phyloP scores from a whole-genome alignment of 2,329 filamentous ascomycete genomes.

The Lithohypha guttulata region DNA sequence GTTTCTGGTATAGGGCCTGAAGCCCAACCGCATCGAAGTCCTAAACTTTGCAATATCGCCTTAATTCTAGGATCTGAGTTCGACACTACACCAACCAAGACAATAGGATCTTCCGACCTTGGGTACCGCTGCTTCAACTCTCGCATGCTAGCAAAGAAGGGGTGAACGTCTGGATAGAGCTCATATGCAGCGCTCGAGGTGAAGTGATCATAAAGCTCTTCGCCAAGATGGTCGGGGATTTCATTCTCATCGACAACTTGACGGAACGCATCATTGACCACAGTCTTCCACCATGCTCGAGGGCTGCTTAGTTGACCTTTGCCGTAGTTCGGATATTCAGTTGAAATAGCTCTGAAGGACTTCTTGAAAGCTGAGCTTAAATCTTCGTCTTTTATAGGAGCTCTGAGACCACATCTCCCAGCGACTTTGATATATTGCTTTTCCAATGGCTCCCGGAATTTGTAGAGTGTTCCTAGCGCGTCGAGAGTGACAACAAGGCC shows the following conservation, averaged over 20 bases:
- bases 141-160: conserved; percentile 28
- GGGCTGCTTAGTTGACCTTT: conserved; percentile 30
- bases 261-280: conserved; percentile 31
- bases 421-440: conserved; percentile 32
- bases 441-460: conserved; percentile 30
- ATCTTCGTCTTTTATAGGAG: conserved; percentile 17
- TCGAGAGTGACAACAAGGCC: conserved; percentile 34
- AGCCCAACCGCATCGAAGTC: conserved; percentile 27
- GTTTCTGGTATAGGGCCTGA: background rate
- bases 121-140: conserved; percentile 15
- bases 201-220: conserved; percentile 30
- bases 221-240: conserved; percentile 27
- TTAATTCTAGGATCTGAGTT: conserved; percentile 38
- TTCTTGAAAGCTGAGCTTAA: conserved; percentile 29
- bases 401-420: conserved; percentile 26
- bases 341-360: conserved; percentile 26
- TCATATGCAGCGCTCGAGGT: conserved; percentile 31
- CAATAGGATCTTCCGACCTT: conserved; percentile 21
- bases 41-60: conserved; percentile 30
- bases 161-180: conserved; percentile 30
- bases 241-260: conserved; percentile 15
- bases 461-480: conserved; percentile 36
- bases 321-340: conserved; percentile 34
- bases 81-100: conserved; percentile 34
- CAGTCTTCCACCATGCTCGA: conserved; percentile 35